Conservation (phyloP, 352 stramenopile genomes). For the Aphanomyces stellatus region DNA sequence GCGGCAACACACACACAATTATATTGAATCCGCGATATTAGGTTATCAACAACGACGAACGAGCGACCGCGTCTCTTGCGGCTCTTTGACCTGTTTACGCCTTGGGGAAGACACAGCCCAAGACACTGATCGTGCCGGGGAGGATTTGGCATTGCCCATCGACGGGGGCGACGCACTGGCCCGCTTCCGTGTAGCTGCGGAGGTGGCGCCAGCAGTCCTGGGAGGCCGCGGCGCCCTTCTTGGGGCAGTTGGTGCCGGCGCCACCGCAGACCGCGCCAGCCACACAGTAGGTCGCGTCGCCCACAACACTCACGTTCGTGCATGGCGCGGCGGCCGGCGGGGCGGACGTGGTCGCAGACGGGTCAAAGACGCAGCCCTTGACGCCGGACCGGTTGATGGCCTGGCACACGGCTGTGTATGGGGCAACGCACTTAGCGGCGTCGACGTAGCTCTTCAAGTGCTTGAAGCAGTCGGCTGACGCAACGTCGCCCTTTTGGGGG, state of each 20-base stretch:
- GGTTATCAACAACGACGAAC: neutral
- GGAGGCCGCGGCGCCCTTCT: constrained; percentile 28
- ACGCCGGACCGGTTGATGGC: neutral
- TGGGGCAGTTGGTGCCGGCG: constrained; percentile 26
- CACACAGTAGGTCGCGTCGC: constrained; percentile 42
- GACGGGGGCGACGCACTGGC: constrained; percentile 27
- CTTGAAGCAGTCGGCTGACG: constrained; percentile 27
- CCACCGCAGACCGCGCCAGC: constrained; percentile 31
- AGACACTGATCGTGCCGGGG: constrained; percentile 20
- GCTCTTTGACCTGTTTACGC: too few species aligned
- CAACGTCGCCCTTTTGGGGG: constrained; percentile 27
- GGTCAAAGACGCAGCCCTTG: neutral
- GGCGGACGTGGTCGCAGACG: neutral
- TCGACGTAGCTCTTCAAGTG: constrained; percentile 27
- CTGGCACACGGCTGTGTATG: constrained; percentile 35
- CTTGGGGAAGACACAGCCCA: constrained; percentile 34
- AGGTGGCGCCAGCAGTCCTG: constrained; percentile 23
- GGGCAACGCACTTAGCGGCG: constrained; percentile 39
- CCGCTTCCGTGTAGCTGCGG: constrained; percentile 21
- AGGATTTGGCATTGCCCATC: constrained; percentile 35
- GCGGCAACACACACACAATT: too few species aligned
- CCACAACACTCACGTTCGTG: constrained; percentile 28
- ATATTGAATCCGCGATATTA: neutral
- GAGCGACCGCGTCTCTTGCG: too few species aligned
- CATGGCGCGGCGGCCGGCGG: constrained; percentile 20